Evolutionary conservation across 768 basidiomycete species (phyloP), one percentile per base, ranked within the genome.

Genomic region (Lenzites betulinus): DNA sequence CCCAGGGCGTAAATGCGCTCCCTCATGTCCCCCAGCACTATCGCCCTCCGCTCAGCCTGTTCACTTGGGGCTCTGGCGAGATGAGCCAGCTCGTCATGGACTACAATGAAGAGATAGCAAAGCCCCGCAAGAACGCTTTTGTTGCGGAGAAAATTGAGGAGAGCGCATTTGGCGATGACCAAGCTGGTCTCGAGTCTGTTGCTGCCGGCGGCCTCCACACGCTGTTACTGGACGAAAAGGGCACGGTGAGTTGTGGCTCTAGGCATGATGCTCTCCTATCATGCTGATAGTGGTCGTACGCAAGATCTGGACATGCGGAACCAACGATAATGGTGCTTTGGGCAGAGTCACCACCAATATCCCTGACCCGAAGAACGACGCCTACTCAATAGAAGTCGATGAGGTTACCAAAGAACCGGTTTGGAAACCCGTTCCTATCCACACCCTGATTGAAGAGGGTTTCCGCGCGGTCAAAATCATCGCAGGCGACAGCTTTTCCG

Each of bases 81-180:
- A 93, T 94, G 76, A 95, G 95, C 30, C 95, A 98, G 73, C 90
- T 97, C 68, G 97, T 95, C 33, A 84, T 96, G 78, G 84, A 87
- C 64, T 70, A 77, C 50, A 76, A 93, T 33, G 85, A 79, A 58
- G 93, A 96, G 73, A 81, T 89, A 57, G 75, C 81, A 54, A 88
- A 87, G 64, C 95, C 95, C 9, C 88, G 83, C 68, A 82, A 87
- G 58, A 94, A 92, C 71, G 62, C 73, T 0, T 92, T 89, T 88
- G 81, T 92, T 23, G 88, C 93, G 66, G 77, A 86, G 68, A 83
- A 88, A 73, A 91, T 93, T 15, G 76, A 82, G 58, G 79, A 87
- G 43, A 91, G 86, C 11, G 78, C 78, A 15, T 87, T 94, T 62
- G 93, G 92, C 35, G 80, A 81, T 42, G 79, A 69, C 25, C 83